phyloP scores from a whole-genome alignment of 2,329 filamentous ascomycete genomes.

The Stachybotrys echinatus region DNA sequence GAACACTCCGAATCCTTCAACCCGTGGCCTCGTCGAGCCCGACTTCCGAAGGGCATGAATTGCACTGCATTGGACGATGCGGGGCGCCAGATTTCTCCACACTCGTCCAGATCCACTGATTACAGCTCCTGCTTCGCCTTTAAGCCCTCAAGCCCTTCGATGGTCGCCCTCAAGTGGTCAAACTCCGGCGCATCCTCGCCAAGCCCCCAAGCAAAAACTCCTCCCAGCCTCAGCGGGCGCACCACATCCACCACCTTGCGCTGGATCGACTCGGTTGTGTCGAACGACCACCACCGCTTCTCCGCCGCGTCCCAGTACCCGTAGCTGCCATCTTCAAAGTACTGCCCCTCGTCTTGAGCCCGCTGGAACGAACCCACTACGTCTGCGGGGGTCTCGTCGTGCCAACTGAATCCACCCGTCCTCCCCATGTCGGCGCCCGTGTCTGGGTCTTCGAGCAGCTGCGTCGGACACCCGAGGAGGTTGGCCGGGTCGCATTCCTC shows the following conservation, averaged over 20 bases:
- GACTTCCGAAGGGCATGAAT: too few species aligned
- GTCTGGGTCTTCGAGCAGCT: slow-evolving; percentile 50
- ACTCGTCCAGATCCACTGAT: too few species aligned
- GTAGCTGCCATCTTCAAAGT: slow-evolving; percentile 57
- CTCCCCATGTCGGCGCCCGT: slow-evolving; percentile 53
- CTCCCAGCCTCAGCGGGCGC: slow-evolving; percentile 51
- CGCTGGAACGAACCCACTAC: slow-evolving; percentile 51
- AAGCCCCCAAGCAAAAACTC: slow-evolving; percentile 71
- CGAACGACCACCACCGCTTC: slow-evolving; percentile 69
- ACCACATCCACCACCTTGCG: slow-evolving; percentile 60
- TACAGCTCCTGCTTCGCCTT: slow-evolving; percentile 22
- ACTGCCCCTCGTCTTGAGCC: slow-evolving; percentile 46
- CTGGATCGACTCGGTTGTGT: slow-evolving; percentile 54
- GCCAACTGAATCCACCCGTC: slow-evolving; percentile 56
- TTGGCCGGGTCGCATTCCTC: slow-evolving; percentile 31
- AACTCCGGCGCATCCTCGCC: slow-evolving; percentile 57
- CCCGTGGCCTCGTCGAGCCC: too few species aligned
- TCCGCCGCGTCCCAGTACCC: slow-evolving; percentile 61
- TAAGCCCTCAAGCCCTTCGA: slow-evolving; percentile 13
- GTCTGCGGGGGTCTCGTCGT: slow-evolving; percentile 47
- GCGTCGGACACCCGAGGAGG: slow-evolving; percentile 50
- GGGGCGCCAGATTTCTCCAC: too few species aligned
- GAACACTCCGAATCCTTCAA: too few species aligned
- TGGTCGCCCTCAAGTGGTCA: slow-evolving; percentile 30
- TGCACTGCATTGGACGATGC: too few species aligned